Conservation (phyloP, 2,329 filamentous ascomycete genomes). For the Cladosporium halotolerans region DNA sequence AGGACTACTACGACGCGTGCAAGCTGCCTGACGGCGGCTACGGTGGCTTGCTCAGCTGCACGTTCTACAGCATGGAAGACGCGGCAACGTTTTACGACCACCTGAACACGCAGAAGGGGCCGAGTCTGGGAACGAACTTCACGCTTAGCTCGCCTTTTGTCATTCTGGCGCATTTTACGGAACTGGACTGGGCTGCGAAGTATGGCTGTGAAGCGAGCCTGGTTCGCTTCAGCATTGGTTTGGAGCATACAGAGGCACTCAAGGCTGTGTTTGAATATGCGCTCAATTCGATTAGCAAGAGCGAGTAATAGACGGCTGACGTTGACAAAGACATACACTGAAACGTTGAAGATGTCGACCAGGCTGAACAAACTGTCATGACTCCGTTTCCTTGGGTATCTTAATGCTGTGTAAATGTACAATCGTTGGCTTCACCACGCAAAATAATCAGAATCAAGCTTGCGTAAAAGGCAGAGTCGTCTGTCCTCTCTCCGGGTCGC, state of each 20-base stretch:
- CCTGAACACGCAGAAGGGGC: slow-evolving; percentile 84
- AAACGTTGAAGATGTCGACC: no score
- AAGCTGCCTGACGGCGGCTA: slow-evolving; percentile 72
- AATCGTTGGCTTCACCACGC: not conserved
- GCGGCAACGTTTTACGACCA: slow-evolving; percentile 79
- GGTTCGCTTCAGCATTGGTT: slow-evolving; percentile 79
- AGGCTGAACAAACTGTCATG: no score
- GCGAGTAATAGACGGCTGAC: no score
- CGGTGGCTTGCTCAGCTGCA: slow-evolving; percentile 80
- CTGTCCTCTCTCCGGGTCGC: slow-evolving; percentile 25
- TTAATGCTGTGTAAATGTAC: no score
- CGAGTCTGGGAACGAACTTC: slow-evolving; percentile 94
- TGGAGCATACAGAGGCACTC: slow-evolving; percentile 70
- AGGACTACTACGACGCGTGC: slow-evolving; percentile 70
- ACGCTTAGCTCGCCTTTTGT: slow-evolving; percentile 87
- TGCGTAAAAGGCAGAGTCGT: slow-evolving; percentile 20
- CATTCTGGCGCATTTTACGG: slow-evolving; percentile 81
- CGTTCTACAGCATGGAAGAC: slow-evolving; percentile 63
- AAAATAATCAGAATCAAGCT: not conserved
- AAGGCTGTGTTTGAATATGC: slow-evolving; percentile 60
- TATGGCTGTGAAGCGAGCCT: slow-evolving; percentile 77
- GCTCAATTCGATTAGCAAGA: slow-evolving; percentile 49
- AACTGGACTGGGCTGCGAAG: slow-evolving; percentile 81
- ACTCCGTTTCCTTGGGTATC: no score
- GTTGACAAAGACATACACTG: no score